Evolutionary conservation across 2,329 filamentous ascomycete genomes (phyloP).

Genomic region (Trichoderma hamatum): DNA sequence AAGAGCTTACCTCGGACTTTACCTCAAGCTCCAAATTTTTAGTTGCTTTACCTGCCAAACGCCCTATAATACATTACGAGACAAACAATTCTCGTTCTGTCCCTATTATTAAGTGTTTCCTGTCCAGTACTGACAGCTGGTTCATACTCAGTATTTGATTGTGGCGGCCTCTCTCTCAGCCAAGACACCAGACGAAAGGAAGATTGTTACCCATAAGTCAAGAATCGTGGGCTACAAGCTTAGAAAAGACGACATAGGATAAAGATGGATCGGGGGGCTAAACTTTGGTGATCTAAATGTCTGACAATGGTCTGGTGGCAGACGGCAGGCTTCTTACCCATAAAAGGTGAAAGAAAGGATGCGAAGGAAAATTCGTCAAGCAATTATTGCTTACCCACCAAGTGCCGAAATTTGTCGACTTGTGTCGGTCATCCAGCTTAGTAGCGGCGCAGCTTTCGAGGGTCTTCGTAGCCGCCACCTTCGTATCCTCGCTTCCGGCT

Average conservation of each 20-base stretch:
- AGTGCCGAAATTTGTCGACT: slow-evolving; percentile 14
- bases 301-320: slow-evolving; percentile 9
- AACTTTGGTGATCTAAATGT: slow-evolving; percentile 15
- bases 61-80: slow-evolving; percentile 35
- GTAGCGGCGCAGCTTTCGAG: slow-evolving; percentile 67
- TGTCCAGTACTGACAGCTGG: slow-evolving; percentile 22
- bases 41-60: slow-evolving; percentile 29
- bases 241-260: not conserved
- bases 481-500: slow-evolving; percentile 73
- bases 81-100: slow-evolving; percentile 19
- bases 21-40: slow-evolving; percentile 40
- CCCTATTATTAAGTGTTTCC: slow-evolving; percentile 20
- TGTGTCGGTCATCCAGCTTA: slow-evolving; percentile 39
- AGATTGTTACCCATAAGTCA: slow-evolving; percentile 4
- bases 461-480: slow-evolving; percentile 79
- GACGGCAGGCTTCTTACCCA: slow-evolving; percentile 26
- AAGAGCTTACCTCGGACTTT: slow-evolving; percentile 60
- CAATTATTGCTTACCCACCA: slow-evolving; percentile 23
- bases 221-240: slow-evolving; percentile 12
- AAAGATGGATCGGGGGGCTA: not conserved
- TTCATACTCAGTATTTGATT: slow-evolving; percentile 10
- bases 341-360: slow-evolving; percentile 22
- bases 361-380: slow-evolving; percentile 19
- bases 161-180: slow-evolving; percentile 1
- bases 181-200: slow-evolving; percentile 7